These are phyloP conservation scores for Phytophthora sp. DNA, from an alignment of 352 stramenopile species.

Conservation along the genomic window DNA sequence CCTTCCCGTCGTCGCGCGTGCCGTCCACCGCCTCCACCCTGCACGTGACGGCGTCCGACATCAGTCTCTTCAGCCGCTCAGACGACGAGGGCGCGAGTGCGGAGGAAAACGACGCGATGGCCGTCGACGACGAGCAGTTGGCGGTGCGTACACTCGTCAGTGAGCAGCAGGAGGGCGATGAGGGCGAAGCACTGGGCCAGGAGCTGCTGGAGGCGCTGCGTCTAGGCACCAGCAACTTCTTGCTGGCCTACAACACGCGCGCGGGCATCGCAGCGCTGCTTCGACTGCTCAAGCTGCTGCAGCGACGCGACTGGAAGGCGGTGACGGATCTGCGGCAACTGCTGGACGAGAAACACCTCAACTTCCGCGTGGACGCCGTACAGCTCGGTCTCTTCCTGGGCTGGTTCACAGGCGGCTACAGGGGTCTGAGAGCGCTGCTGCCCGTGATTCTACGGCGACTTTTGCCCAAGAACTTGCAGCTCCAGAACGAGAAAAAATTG, in stretches of 20 bases:
- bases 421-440: constrained; percentile 59
- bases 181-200: constrained; percentile 47
- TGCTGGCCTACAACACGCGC: constrained; percentile 89
- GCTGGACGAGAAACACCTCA: constrained; percentile 77
- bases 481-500: constrained; percentile 34
- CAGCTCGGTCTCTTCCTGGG: constrained; percentile 86
- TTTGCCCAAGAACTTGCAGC: constrained; percentile 20
- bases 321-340: constrained; percentile 64
- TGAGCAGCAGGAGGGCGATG: constrained; percentile 29
- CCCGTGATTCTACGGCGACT: constrained; percentile 51
- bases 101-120: constrained; percentile 13
- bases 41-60: constrained; percentile 48
- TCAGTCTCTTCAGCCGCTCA: constrained; percentile 46
- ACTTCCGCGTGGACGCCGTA: constrained; percentile 87
- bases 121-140: constrained; percentile 24
- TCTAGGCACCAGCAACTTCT: constrained; percentile 82
- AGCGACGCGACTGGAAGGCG: constrained; percentile 57
- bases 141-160: constrained; percentile 31
- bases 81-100: constrained; percentile 32
- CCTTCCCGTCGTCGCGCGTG: constrained; percentile 26
- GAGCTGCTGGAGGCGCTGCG: constrained; percentile 77
- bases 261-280: constrained; percentile 78
- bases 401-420: constrained; percentile 85
- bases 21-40: constrained; percentile 35
- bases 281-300: constrained; percentile 71